These are phyloP conservation scores for Candida fluviatilis DNA, from an alignment of 805 yeast species.

Conservation along the genomic window DNA sequence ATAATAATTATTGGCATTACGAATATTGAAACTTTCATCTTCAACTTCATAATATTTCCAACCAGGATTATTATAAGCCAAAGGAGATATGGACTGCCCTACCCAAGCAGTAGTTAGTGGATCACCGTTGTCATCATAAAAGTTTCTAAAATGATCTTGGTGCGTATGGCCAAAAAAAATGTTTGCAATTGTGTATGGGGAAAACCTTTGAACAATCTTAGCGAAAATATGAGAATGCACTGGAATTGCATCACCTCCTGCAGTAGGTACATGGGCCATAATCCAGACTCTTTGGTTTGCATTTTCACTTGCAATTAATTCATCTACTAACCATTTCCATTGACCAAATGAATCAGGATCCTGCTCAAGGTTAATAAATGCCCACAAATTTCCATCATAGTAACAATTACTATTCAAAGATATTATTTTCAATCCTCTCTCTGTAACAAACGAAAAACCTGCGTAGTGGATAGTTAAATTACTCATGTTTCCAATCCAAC, in stretches of 20 bases:
- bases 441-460: constrained; percentile 55
- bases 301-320: constrained; percentile 54
- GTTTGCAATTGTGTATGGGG: constrained; percentile 64
- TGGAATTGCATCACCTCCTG: constrained; percentile 53
- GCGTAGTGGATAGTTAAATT: constrained; percentile 48
- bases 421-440: constrained; percentile 54
- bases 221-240: constrained; percentile 52
- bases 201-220: constrained; percentile 59
- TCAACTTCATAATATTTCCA: constrained; percentile 73
- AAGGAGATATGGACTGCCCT: constrained; percentile 63
- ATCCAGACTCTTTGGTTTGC: constrained; percentile 67
- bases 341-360: constrained; percentile 61
- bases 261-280: constrained; percentile 61
- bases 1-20: constrained; percentile 57
- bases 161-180: constrained; percentile 73
- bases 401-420: constrained; percentile 64
- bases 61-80: constrained; percentile 56
- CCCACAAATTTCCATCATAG: constrained; percentile 53
- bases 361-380: constrained; percentile 49
- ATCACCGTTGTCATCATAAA: constrained; percentile 46
- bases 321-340: constrained; percentile 55
- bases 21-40: constrained; percentile 52
- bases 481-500: constrained; percentile 27
- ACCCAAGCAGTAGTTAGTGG: constrained; percentile 52
- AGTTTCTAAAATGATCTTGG: constrained; percentile 59